These are phyloP conservation scores for Yarrowia sp. DNA, from an alignment of 805 yeast species.

Conservation along the genomic window DNA sequence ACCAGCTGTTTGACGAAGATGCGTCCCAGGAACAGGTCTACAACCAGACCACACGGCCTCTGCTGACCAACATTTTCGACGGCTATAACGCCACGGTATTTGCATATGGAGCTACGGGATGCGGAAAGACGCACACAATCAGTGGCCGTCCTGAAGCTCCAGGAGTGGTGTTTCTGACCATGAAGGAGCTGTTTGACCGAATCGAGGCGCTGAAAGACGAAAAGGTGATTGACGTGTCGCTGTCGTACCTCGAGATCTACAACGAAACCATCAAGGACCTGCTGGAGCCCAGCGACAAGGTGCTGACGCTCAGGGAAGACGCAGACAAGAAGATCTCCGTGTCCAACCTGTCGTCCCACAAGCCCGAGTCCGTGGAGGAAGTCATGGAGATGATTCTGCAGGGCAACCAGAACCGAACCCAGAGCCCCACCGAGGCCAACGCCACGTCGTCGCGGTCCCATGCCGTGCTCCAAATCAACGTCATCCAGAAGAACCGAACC, in stretches of 20 bases:
- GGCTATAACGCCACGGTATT: slow-evolving; percentile 92
- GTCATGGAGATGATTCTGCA: slow-evolving; percentile 69
- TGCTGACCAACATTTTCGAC: slow-evolving; percentile 75
- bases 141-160: slow-evolving; percentile 76
- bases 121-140: slow-evolving; percentile 95
- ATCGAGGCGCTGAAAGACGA: slow-evolving; percentile 65
- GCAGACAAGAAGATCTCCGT: slow-evolving; percentile 69
- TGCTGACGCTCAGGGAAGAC: slow-evolving; percentile 71
- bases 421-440: slow-evolving; percentile 90
- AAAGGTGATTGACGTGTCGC: slow-evolving; percentile 63
- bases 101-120: slow-evolving; percentile 96
- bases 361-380: slow-evolving; percentile 54
- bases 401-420: slow-evolving; percentile 80
- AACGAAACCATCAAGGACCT: slow-evolving; percentile 88
- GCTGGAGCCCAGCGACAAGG: slow-evolving; percentile 60
- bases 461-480: slow-evolving; percentile 85
- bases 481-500: slow-evolving; percentile 64
- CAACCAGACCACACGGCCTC: slow-evolving; percentile 68
- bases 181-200: slow-evolving; percentile 72
- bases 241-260: slow-evolving; percentile 82
- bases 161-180: slow-evolving; percentile 79
- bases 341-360: slow-evolving; percentile 69
- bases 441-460: slow-evolving; percentile 91
- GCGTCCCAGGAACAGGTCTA: slow-evolving; percentile 74
- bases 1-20: slow-evolving; percentile 71